Percentiles rank a stretch among this genome's conserved stretches.
Evolutionary conservation across 2,329 filamentous ascomycete genomes (phyloP).

Genomic region (Verticillium dahliae): DNA sequence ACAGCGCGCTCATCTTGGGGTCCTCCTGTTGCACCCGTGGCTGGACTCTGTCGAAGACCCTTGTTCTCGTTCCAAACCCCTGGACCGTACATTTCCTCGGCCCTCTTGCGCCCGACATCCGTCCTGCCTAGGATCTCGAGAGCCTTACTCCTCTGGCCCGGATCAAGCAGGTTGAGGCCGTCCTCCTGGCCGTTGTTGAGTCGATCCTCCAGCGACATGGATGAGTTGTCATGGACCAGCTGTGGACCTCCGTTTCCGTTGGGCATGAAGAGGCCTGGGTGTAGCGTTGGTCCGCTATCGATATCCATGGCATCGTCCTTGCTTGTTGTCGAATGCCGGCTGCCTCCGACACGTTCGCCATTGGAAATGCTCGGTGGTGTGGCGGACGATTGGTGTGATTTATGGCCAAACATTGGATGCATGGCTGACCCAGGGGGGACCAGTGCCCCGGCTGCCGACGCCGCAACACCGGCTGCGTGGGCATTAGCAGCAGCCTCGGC

Average conservation of each 20-base stretch:
- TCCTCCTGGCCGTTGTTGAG: constrained; percentile 42
- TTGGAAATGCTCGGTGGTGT: constrained; percentile 16
- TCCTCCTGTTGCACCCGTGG: neutral
- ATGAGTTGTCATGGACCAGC: constrained; percentile 30
- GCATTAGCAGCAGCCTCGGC: constrained; percentile 43
- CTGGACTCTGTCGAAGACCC: constrained; percentile 5
- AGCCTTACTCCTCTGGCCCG: constrained; percentile 40
- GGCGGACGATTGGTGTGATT: constrained; percentile 11
- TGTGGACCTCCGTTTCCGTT: constrained; percentile 32
- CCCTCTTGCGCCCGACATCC: constrained; percentile 41
- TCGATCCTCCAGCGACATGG: constrained; percentile 41
- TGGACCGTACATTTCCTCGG: constrained; percentile 43
- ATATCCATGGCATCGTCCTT: constrained; percentile 32
- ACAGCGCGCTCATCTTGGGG: constrained; percentile 32
- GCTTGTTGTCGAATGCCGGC: constrained; percentile 9
- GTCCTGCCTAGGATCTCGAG: constrained; percentile 46
- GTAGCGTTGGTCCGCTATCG: constrained; percentile 26
- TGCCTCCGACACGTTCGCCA: constrained; percentile 8
- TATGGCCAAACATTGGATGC: constrained; percentile 4
- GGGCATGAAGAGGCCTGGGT: constrained; percentile 35
- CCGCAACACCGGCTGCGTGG: constrained; percentile 9
- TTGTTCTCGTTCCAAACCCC: constrained; percentile 35
- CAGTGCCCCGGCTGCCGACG: constrained; percentile 5
- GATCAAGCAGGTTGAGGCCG: constrained; percentile 35
- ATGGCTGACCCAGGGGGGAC: neutral